Percentiles rank a stretch among this genome's conserved stretches.
These are phyloP conservation scores for Coniochaeta sp. DNA, from an alignment of 2,329 filamentous ascomycete species.

Conservation along the genomic window DNA sequence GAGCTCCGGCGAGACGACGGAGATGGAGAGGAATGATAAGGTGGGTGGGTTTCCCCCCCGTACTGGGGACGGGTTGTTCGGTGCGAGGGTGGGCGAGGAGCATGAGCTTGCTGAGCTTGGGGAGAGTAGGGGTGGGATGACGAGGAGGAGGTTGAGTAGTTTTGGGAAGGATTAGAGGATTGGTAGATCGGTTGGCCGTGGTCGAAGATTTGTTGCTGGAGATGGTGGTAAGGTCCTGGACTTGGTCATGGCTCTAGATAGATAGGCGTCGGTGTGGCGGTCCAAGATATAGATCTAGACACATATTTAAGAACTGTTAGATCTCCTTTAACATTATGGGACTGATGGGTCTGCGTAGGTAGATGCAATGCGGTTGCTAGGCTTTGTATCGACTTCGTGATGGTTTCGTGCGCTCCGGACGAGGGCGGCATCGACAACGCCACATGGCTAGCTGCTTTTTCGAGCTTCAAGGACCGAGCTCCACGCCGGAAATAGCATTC, in stretches of 20 bases:
- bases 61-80: slow-evolving; percentile 4
- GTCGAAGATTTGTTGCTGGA: neutral
- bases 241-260: neutral
- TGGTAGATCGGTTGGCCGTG: slow-evolving; percentile 12
- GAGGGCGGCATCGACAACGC: no score
- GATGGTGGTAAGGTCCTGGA: no score
- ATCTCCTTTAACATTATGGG: no score
- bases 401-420: no score
- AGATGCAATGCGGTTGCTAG: neutral
- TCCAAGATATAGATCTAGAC: neutral
- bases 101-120: slow-evolving; percentile 30
- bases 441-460: no score
- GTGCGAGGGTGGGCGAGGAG: slow-evolving; percentile 14
- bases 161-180: slow-evolving; percentile 6
- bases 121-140: slow-evolving; percentile 14
- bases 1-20: slow-evolving; percentile 5
- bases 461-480: no score
- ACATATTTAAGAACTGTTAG: neutral
- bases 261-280: neutral
- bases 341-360: no score
- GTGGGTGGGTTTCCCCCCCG: neutral
- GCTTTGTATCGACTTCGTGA: no score
- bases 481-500: no score
- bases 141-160: slow-evolving; percentile 9
- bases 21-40: slow-evolving; percentile 1